These are phyloP conservation scores for Tolypocladium paradoxum DNA, from an alignment of 2,329 filamentous ascomycete genomes.

Conservation along the genomic window DNA sequence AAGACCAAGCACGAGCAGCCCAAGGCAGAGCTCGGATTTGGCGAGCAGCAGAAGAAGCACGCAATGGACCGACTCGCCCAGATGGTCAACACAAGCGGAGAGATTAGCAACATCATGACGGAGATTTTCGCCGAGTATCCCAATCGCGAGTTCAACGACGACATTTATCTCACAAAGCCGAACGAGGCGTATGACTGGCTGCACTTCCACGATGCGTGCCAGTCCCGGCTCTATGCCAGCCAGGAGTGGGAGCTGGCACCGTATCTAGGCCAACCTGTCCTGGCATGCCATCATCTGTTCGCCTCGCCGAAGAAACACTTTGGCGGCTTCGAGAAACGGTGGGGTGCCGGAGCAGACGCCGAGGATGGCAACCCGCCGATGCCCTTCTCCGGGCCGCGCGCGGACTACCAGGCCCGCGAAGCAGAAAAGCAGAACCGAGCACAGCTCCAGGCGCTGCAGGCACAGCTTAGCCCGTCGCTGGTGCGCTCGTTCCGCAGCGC, in stretches of 20 bases:
- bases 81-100: slow-evolving; percentile 70
- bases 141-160: slow-evolving; percentile 82
- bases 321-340: slow-evolving; percentile 30
- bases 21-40: slow-evolving; percentile 54
- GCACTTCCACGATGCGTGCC: slow-evolving; percentile 79
- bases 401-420: slow-evolving; percentile 74
- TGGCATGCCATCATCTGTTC: slow-evolving; percentile 89
- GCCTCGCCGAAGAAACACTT: slow-evolving; percentile 53
- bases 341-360: slow-evolving; percentile 31
- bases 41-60: slow-evolving; percentile 60
- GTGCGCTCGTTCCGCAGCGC: slow-evolving; percentile 68
- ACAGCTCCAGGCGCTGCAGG: slow-evolving; percentile 62
- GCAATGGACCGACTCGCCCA: slow-evolving; percentile 62
- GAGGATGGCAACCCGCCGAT: slow-evolving; percentile 42
- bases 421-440: slow-evolving; percentile 68
- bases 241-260: slow-evolving; percentile 89
- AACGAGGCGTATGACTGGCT: slow-evolving; percentile 87
- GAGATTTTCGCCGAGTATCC: slow-evolving; percentile 85
- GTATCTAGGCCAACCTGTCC: slow-evolving; percentile 75
- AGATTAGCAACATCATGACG: slow-evolving; percentile 66
- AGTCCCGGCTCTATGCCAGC: slow-evolving; percentile 64
- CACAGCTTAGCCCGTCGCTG: slow-evolving; percentile 59
- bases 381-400: slow-evolving; percentile 73
- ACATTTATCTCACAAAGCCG: slow-evolving; percentile 82
- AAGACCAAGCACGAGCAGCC: slow-evolving; percentile 43